Base-by-base conservation (phyloP, 805 yeast species). In the Blastobotrys terrestris region DNA sequence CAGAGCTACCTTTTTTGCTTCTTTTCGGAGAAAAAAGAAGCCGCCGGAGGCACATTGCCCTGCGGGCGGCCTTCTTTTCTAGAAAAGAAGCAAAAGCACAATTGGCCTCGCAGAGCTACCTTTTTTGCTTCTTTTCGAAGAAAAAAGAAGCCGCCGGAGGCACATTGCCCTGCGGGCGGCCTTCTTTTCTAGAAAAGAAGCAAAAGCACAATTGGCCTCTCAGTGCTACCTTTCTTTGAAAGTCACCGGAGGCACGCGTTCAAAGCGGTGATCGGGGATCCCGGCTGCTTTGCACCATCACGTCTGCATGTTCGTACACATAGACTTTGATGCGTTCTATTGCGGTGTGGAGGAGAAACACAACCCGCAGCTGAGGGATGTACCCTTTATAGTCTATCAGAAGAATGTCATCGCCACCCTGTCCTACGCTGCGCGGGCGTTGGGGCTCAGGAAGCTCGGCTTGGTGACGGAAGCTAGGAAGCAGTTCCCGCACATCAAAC, bases 241-340 rank as follows among this genome's bases (percentile, higher is more conserved):
- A 14, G 43, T 14, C 15, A 13, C 43, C 14, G 43, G n/a, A 39
- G 43, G 43, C 18, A 7, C 15, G 13, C 6, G 6, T 16, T 4
- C 18, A 39, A 7, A n/a, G 6, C 18, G 6, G 43, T 7, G 6
- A 39, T 5, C 6, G 6, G 43, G 43, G 18, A 5, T 6, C 15
- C 6, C n/a, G 4, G 18, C 18, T 5, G 18, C 43, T 39, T 39
- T 15, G 43, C 18, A 39, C 43, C 43, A 39, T 15, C 7, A 20
- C 42, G 44, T 43, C 50, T 16, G 44, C 7, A 51, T 64, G 53
- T 57, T 58, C n/a, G 20, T 62, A 5, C 58, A 66, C 7, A 46
- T 67, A 4, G 71, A 67, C 47, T 54, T 67, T 47, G 68, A 67
- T 44, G 71, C 71, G 5, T 67, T 66, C 49, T 67, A 67, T 52